Percentiles rank a stretch among this genome's conserved stretches.
These are phyloP conservation scores for Plasmopara halstedii DNA, from an alignment of 352 stramenopile genomes.

Conservation along the genomic window DNA sequence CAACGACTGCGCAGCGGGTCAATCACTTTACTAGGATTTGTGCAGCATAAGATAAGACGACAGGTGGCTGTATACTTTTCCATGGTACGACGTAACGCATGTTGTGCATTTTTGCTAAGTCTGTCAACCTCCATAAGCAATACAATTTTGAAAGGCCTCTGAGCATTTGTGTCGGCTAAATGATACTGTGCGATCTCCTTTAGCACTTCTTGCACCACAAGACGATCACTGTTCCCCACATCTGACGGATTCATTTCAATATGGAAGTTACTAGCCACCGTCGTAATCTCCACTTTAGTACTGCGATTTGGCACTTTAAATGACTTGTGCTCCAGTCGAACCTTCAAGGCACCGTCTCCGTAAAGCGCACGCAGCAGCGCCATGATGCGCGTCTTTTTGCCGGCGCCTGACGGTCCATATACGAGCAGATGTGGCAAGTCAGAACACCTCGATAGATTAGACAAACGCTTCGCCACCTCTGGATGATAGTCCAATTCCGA, in stretches of 20 bases:
- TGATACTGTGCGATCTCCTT: constrained; percentile 98
- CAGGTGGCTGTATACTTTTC: constrained; percentile 93
- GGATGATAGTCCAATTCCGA: constrained; percentile 90
- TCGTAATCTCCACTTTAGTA: constrained; percentile 96
- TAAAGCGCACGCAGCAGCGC: constrained; percentile 94
- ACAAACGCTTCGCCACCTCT: constrained; percentile 88
- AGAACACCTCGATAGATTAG: constrained; percentile 58
- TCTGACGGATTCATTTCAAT: constrained; percentile 99
- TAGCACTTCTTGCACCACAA: constrained; percentile 98
- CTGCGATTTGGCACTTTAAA: constrained; percentile 90
- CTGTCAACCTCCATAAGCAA: constrained; percentile 97
- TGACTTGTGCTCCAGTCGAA: constrained; percentile 81
- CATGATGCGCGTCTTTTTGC: constrained; percentile 98
- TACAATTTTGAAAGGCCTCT: constrained; percentile 87
- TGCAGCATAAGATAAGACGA: constrained; percentile 96
- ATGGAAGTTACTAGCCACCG: constrained; percentile 97
- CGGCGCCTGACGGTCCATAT: constrained; percentile 95
- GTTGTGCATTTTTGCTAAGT: constrained; percentile 96
- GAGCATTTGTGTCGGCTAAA: constrained; percentile 65
- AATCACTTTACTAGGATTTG: constrained; percentile 96
- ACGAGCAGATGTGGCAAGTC: constrained; percentile 97
- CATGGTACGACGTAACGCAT: constrained; percentile 96
- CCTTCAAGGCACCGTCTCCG: constrained; percentile 90
- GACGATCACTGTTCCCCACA: constrained; percentile 94
- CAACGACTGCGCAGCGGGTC: constrained; percentile 96